A percentile compares a stretch with the other conserved stretches of the same genome.
Conservation (phyloP, 2,329 filamentous ascomycete species). For the Fusarium protoensiforme region DNA sequence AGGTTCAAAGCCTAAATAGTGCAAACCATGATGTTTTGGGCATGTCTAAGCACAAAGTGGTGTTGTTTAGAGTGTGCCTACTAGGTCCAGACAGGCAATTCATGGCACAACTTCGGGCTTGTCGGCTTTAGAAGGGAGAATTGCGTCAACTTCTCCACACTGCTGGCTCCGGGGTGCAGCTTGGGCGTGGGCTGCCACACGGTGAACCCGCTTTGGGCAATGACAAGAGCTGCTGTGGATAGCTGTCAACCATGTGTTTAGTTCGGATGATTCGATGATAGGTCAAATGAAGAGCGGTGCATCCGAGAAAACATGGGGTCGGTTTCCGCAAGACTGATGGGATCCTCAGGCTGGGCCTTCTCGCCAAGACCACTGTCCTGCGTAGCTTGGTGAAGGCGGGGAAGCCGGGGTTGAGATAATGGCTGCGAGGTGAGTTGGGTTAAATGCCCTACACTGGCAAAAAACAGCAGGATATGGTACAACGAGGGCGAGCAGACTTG, state of each 20-base stretch:
- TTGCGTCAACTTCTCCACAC: background rate
- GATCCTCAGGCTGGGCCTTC: background rate
- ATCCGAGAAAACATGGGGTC: background rate
- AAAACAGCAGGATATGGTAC: too few relatives aligned
- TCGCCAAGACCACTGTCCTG: background rate
- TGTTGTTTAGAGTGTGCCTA: background rate
- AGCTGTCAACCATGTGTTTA: background rate
- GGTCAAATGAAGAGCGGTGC: background rate
- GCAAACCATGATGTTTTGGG: background rate
- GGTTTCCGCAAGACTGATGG: background rate
- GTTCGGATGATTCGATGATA: background rate
- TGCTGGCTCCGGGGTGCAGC: background rate
- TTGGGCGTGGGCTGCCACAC: background rate
- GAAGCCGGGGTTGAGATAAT: too few relatives aligned
- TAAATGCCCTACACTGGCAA: too few relatives aligned
- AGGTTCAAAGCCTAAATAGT: background rate
- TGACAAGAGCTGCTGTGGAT: background rate
- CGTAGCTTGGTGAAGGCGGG: background rate
- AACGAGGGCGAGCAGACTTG: too few relatives aligned
- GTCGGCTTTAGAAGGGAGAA: background rate
- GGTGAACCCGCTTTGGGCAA: background rate
- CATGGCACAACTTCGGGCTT: background rate
- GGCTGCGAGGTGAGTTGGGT: too few relatives aligned
- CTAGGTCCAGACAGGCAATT: conserved; percentile 2
- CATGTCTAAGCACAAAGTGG: conserved; percentile 4